Evolutionary conservation across 257 asterid genomes (phyloP).

Genomic region (Nicotiana paniculata): DNA sequence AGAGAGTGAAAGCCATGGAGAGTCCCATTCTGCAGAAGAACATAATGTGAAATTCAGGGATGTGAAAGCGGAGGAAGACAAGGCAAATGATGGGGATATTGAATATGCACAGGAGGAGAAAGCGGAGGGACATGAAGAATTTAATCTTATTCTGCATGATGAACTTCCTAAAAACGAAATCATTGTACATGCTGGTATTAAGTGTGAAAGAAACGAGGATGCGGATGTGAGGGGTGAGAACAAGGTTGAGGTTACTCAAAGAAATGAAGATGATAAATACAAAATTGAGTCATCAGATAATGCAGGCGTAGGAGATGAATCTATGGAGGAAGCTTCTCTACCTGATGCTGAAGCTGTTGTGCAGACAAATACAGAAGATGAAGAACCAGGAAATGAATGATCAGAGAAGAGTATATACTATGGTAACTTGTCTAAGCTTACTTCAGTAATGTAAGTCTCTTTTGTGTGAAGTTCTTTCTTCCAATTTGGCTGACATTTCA

Average conservation of each 20-base stretch:
- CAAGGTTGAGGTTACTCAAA: not conserved
- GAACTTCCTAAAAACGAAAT: not conserved
- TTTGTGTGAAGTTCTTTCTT: slow-evolving; percentile 6
- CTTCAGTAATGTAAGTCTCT: slow-evolving; percentile 21
- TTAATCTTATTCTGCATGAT: not conserved
- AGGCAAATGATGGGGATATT: not conserved
- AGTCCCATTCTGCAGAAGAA: slow-evolving; percentile 38
- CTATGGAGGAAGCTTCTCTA: slow-evolving; percentile 11
- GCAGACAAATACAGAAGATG: slow-evolving; percentile 7
- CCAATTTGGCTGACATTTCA: not conserved
- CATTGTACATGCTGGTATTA: not conserved
- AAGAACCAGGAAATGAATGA: slow-evolving; percentile 5
- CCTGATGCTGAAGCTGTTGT: not conserved
- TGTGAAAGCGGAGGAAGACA: slow-evolving; percentile 16
- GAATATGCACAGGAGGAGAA: not conserved
- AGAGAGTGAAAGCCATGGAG: slow-evolving; percentile 53
- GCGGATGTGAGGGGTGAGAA: slow-evolving; percentile 8
- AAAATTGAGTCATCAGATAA: not conserved
- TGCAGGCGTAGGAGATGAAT: not conserved
- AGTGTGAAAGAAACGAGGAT: not conserved
- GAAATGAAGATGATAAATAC: not conserved
- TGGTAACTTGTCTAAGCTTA: slow-evolving; percentile 21
- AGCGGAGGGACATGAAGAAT: slow-evolving; percentile 1
- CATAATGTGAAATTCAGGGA: slow-evolving; percentile 35
- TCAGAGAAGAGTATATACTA: slow-evolving; percentile 25